Conservation (phyloP, 768 basidiomycete species). For the Nidula microcarpa region DNA sequence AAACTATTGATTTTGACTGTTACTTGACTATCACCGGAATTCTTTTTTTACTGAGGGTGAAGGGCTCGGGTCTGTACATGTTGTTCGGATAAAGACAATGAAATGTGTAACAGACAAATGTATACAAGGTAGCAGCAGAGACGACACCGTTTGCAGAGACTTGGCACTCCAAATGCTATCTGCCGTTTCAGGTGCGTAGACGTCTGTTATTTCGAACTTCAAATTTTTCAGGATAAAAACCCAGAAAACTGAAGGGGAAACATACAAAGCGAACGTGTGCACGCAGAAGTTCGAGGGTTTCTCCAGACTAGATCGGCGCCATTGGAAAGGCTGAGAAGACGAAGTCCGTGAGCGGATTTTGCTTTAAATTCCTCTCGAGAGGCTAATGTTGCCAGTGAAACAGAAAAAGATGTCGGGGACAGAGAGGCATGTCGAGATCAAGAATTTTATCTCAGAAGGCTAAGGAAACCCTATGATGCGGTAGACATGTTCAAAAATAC, state of each 20-base stretch:
- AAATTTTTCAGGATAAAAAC: background rate
- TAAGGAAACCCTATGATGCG: background rate
- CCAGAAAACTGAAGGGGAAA: background rate
- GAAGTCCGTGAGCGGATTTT: conserved; percentile 26
- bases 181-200: conserved; percentile 16
- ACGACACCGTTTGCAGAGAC: background rate
- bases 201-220: conserved; percentile 29
- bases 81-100: too few species aligned
- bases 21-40: too few species aligned
- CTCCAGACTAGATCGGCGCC: conserved; percentile 27
- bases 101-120: conserved; percentile 8
- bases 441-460: background rate
- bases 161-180: background rate
- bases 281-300: conserved; percentile 22
- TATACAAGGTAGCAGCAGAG: background rate
- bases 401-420: background rate
- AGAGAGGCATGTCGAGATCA: conserved; percentile 1
- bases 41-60: too few species aligned
- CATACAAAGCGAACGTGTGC: conserved; percentile 19
- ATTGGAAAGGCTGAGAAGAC: conserved; percentile 22
- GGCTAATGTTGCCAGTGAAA: conserved; percentile 8
- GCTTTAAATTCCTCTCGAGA: conserved; percentile 14
- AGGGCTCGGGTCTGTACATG: too few species aligned
- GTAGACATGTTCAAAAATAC: too few species aligned
- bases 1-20: too few species aligned